phyloP scores from a whole-genome alignment of 371 early-diverging fungal species.

The Mucor piriformis region DNA sequence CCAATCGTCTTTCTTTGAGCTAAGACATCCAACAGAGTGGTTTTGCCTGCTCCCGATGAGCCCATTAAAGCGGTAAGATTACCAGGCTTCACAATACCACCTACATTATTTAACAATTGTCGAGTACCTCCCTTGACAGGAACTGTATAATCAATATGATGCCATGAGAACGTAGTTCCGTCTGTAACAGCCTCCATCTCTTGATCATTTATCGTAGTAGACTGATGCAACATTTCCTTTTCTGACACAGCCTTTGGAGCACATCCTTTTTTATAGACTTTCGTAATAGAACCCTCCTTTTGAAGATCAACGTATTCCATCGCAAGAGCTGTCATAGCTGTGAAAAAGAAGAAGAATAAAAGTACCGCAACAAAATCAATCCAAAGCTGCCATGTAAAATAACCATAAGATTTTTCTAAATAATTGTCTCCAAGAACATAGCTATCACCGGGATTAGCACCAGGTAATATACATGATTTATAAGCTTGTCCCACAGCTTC shows the following conservation, averaged over 20 bases:
- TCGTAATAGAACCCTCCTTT: conserved; percentile 53
- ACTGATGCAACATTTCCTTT: conserved; percentile 24
- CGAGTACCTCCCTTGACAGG: conserved; percentile 58
- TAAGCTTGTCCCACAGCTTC: conserved; percentile 31
- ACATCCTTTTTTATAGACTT: conserved; percentile 51
- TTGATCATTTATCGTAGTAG: conserved; percentile 22
- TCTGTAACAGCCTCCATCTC: conserved; percentile 39
- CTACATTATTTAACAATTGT: conserved; percentile 54
- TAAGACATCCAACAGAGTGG: conserved; percentile 84
- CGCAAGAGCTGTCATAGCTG: conserved; percentile 46
- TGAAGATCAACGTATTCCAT: conserved; percentile 56
- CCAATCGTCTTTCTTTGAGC: conserved; percentile 81
- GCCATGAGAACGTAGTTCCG: conserved; percentile 63
- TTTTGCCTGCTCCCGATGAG: conserved; percentile 87
- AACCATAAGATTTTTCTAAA: conserved; percentile 36
- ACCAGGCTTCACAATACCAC: conserved; percentile 58
- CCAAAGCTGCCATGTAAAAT: conserved; percentile 49
- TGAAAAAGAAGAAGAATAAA: conserved; percentile 56
- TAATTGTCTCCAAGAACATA: conserved; percentile 57
- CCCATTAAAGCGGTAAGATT: conserved; percentile 84
- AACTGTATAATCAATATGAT: conserved; percentile 57
- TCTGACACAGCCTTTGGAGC: conserved; percentile 26
- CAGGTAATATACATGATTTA: conserved; percentile 56
- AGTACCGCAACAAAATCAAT: conserved; percentile 57
- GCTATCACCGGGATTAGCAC: conserved; percentile 46